Evolutionary conservation across 148 eudicot genomes (phyloP).

Genomic region (Oxyria digyna): DNA sequence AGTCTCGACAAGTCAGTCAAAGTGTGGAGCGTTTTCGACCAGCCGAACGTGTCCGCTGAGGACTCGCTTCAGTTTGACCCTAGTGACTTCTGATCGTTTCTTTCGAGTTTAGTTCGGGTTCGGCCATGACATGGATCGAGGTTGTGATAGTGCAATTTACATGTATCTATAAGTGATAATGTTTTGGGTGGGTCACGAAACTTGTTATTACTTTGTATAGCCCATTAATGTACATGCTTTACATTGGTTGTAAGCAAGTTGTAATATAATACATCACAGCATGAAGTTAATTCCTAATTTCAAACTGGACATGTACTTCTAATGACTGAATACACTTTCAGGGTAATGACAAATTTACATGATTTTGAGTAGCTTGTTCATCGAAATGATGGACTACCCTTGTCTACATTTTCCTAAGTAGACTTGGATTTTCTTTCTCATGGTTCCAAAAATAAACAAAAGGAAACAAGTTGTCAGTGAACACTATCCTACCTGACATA

Average conservation of each 20-base stretch:
- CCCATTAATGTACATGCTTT: no score
- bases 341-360: not conserved
- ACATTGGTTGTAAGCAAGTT: not conserved
- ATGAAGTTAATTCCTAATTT: not conserved
- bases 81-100: not conserved
- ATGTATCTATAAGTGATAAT: not conserved
- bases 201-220: no score
- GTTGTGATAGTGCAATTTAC: not conserved
- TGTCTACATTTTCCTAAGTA: not conserved
- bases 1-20: conserved; percentile 55
- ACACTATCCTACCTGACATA: conserved; percentile 2
- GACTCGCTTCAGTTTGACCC: conserved; percentile 16
- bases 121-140: not conserved
- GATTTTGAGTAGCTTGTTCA: not conserved
- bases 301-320: not conserved
- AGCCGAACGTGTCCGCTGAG: conserved; percentile 11
- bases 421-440: not conserved
- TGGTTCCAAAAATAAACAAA: not conserved
- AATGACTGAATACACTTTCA: not conserved
- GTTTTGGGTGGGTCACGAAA: not conserved
- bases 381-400: not conserved
- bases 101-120: not conserved
- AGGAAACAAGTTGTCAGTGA: not conserved
- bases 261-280: conserved; percentile 1
- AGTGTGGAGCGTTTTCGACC: conserved; percentile 39